Evolutionary conservation across 306 rosid genomes (phyloP), one percentile per base, ranked within the genome.

Genomic region (Vigna hirtella): DNA sequence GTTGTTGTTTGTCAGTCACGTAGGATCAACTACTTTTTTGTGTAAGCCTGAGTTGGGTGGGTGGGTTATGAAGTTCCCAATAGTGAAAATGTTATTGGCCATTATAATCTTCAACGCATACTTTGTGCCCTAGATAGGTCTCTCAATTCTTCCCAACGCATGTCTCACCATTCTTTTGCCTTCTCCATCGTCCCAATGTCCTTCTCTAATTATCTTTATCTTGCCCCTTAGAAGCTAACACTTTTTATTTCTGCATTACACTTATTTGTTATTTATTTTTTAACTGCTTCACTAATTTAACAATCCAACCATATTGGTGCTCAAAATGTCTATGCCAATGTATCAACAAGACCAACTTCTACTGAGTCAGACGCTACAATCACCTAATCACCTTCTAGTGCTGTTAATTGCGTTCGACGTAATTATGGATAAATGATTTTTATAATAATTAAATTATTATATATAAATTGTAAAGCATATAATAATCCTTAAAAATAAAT

Each of bases 11-110:
- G 77, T 38, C 38, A 63, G 50, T 66, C 45, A 76, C 24, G 49
- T 64, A 53, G 43, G 80, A 67, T 48, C 40, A 56, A 28, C 32
- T 36, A 36, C 42, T 70, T 17, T 72, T 26, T 72, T 77, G 67
- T 51, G 59, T 52, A 79, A 22, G 47, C 56, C 30, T 55, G 52
- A 18, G 28, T 63, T 55, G 16, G 15, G 16, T 55, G 16, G 15
- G 16, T 62, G 20, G 15, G 15, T 61, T 8, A 32, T 30, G 68
- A 73, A 66, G 65, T 64, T 66, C 55, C 77, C 28, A 62, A 30
- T 16, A 38, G 28, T 38, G 77, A 11, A 72, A 48, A 30, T 38
- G 20, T 13, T n/a, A 1, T 38, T 49, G 72, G 8, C 51, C 64
- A 24, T 63, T 6, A 56, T 40, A 73, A 81, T 53, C 38, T 16